These are phyloP conservation scores for Boletus subparvulus DNA, from an alignment of 768 basidiomycete genomes.

Conservation along the genomic window DNA sequence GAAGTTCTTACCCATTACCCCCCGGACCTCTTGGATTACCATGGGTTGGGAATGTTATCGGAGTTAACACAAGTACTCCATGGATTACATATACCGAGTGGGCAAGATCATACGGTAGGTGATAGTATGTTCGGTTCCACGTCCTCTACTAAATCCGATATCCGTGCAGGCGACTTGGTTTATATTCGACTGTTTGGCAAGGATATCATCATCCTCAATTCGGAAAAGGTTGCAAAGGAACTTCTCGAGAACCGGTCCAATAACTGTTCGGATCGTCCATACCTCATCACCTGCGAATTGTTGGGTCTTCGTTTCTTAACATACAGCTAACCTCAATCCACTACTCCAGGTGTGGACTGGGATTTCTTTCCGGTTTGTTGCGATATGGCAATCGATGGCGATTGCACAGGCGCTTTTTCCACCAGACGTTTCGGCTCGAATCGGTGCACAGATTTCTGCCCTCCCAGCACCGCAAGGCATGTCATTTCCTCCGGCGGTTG, in stretches of 20 bases:
- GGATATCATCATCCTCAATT: conserved; percentile 12
- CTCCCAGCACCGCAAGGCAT: conserved; percentile 27
- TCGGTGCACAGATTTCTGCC: conserved; percentile 25
- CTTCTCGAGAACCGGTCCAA: conserved; percentile 7
- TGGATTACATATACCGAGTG: conserved; percentile 10
- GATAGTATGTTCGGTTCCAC: too few relatives aligned
- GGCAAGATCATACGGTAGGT: conserved; percentile 7
- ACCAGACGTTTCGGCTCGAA: conserved; percentile 13
- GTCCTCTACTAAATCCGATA: not conserved
- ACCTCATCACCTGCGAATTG: conserved; percentile 1
- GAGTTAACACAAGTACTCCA: not conserved
- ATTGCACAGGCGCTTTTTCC: conserved; percentile 22
- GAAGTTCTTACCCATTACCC: not conserved
- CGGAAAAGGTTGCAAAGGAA: conserved; percentile 6
- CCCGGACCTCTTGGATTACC: conserved; percentile 10
- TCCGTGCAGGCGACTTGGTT: conserved; percentile 3
- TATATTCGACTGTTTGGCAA: conserved; percentile 2
- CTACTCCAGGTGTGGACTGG: conserved; percentile 15
- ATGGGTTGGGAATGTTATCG: conserved; percentile 8
- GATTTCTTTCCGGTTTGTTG: conserved; percentile 11
- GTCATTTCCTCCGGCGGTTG: conserved; percentile 33
- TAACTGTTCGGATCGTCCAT: conserved; percentile 13
- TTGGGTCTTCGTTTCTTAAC: not conserved
- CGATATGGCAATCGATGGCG: conserved; percentile 27
- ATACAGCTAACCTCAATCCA: not conserved